These are phyloP conservation scores for Linnemannia schmuckeri DNA, from an alignment of 192 early-diverging fungal genomes.

Conservation along the genomic window DNA sequence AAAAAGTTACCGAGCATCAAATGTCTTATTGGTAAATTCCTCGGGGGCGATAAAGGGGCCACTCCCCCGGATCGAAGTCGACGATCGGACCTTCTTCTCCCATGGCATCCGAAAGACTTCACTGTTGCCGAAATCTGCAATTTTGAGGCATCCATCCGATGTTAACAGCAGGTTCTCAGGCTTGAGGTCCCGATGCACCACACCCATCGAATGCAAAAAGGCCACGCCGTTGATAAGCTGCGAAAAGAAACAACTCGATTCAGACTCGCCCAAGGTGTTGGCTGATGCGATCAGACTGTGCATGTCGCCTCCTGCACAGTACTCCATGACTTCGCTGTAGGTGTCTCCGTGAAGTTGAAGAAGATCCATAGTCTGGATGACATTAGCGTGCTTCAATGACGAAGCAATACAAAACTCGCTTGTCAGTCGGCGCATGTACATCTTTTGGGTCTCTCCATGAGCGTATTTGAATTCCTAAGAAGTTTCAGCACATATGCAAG, in stretches of 20 bases:
- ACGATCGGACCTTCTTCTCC: conserved; percentile 66
- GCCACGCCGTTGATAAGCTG: conserved; percentile 80
- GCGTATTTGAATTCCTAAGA: conserved; percentile 89
- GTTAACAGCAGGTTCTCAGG: conserved; percentile 86
- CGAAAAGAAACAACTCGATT: conserved; percentile 75
- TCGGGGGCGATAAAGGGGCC: conserved; percentile 92
- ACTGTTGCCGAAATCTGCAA: conserved; percentile 85
- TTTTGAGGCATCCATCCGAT: conserved; percentile 73
- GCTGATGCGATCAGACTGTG: conserved; percentile 73
- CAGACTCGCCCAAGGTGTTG: conserved; percentile 63
- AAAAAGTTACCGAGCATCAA: conserved; percentile 74
- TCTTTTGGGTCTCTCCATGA: conserved; percentile 58
- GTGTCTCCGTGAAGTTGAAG: conserved; percentile 68
- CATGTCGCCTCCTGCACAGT: conserved; percentile 83
- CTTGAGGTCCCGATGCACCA: conserved; percentile 84
- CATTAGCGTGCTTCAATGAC: conserved; percentile 77
- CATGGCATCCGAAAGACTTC: conserved; percentile 83
- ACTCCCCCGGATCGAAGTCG: conserved; percentile 77
- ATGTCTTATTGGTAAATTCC: conserved; percentile 70
- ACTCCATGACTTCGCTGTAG: conserved; percentile 84
- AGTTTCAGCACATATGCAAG: background rate
- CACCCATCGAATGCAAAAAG: conserved; percentile 83
- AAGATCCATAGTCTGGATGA: conserved; percentile 83
- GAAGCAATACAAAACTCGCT: conserved; percentile 87
- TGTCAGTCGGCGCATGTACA: conserved; percentile 65